Evolutionary conservation across 2,329 filamentous ascomycete genomes (phyloP).

Genomic region (Elsinoe arachidis): DNA sequence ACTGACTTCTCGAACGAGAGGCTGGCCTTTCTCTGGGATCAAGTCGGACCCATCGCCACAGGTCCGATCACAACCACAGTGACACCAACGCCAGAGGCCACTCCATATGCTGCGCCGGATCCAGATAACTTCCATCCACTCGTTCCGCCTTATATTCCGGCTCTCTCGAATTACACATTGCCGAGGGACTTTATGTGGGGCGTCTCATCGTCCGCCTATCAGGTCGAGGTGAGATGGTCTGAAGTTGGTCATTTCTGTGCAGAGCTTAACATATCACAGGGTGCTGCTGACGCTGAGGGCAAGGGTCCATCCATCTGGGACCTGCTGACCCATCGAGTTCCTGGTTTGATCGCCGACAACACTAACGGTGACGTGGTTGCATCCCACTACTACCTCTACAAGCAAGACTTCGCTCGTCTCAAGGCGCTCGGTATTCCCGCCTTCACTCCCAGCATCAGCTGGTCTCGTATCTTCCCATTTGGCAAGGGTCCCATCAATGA

Average conservation of each 20-base stretch:
- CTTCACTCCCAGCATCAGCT: constrained; percentile 39
- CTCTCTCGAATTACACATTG: constrained; percentile 21
- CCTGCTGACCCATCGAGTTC: constrained; percentile 27
- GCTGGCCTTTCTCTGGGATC: constrained; percentile 23
- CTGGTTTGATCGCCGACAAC: constrained; percentile 26
- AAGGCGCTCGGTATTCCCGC: constrained; percentile 30
- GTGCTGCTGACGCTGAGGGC: constrained; percentile 24
- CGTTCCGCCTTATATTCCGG: constrained; percentile 27
- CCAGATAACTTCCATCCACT: constrained; percentile 23
- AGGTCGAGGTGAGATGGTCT: constrained; percentile 21
- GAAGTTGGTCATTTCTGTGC: not conserved
- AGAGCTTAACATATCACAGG: constrained; percentile 13
- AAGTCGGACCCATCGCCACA: constrained; percentile 23
- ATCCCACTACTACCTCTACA: constrained; percentile 35
- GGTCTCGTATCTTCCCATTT: constrained; percentile 43
- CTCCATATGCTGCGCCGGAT: constrained; percentile 27
- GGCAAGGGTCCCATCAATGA: constrained; percentile 40
- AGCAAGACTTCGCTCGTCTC: constrained; percentile 28
- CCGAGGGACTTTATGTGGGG: constrained; percentile 27
- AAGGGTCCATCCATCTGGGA: constrained; percentile 24
- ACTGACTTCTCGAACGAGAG: constrained; percentile 40
- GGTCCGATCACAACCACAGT: constrained; percentile 25
- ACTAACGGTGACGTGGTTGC: constrained; percentile 39
- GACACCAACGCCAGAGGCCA: constrained; percentile 28
- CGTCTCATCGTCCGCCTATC: constrained; percentile 27